phyloP scores from a whole-genome alignment of 2,329 filamentous ascomycete species.

The Diplocarpon rosae region DNA sequence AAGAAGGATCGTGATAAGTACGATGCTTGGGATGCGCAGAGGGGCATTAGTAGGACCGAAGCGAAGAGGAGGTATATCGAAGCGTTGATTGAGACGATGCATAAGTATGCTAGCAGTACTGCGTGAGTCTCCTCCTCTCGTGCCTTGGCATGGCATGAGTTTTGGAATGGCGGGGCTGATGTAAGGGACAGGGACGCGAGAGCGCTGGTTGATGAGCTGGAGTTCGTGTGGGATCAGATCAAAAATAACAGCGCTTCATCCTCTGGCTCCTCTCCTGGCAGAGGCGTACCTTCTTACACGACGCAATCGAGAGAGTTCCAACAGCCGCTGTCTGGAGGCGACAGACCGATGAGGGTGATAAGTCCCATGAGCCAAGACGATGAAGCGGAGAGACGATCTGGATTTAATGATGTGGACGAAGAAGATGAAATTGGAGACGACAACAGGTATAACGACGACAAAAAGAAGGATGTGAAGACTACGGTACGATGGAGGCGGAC shows the following conservation, averaged over 20 bases:
- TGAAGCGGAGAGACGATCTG: slow-evolving; percentile 46
- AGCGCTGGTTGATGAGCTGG: slow-evolving; percentile 85
- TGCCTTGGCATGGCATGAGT: neutral
- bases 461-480: slow-evolving; percentile 31
- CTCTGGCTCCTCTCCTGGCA: slow-evolving; percentile 44
- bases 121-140: slow-evolving; percentile 39
- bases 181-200: slow-evolving; percentile 52
- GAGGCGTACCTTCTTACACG: slow-evolving; percentile 23
- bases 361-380: slow-evolving; percentile 81
- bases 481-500: slow-evolving; percentile 62
- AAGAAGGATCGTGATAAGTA: slow-evolving; percentile 56
- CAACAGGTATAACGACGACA: slow-evolving; percentile 32
- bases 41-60: slow-evolving; percentile 73
- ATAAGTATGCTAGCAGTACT: slow-evolving; percentile 79
- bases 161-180: slow-evolving; percentile 7
- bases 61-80: slow-evolving; percentile 92
- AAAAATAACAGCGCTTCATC: slow-evolving; percentile 70
- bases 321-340: slow-evolving; percentile 37
- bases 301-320: slow-evolving; percentile 32
- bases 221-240: slow-evolving; percentile 98
- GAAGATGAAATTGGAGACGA: slow-evolving; percentile 33
- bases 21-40: slow-evolving; percentile 92
- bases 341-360: slow-evolving; percentile 56
- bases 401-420: slow-evolving; percentile 32
- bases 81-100: slow-evolving; percentile 92